Conservation (phyloP, 371 early-diverging fungal genomes). For the Lichtheimia ramosa region DNA sequence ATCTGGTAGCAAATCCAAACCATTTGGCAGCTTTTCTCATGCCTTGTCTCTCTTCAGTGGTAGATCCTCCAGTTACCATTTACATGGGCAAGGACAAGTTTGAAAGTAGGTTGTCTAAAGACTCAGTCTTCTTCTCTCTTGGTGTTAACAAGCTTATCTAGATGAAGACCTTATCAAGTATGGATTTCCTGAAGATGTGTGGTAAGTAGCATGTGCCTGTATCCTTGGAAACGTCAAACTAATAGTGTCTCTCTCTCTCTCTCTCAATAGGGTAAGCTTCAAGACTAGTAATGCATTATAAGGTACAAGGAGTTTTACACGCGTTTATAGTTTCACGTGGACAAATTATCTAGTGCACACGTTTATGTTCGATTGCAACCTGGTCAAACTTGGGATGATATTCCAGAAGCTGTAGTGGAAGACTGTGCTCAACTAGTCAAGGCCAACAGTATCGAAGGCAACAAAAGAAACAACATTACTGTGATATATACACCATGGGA, state of each 20-base stretch:
- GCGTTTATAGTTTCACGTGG: conserved; percentile 84
- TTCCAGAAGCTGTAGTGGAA: conserved; percentile 70
- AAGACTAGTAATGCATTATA: too few relatives aligned
- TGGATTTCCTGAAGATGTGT: conserved; percentile 92
- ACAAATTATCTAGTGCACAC: conserved; percentile 96
- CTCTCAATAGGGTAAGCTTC: too few relatives aligned
- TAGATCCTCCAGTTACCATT: conserved; percentile 77
- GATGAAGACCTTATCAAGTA: conserved; percentile 95
- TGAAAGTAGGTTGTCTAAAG: conserved; percentile 66
- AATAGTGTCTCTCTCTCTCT: too few relatives aligned
- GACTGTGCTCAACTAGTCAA: conserved; percentile 95
- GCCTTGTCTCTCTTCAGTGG: conserved; percentile 36
- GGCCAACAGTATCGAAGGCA: conserved; percentile 92
- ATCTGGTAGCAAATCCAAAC: background rate
- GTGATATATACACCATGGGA: conserved; percentile 96
- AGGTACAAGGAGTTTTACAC: background rate
- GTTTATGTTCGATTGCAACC: conserved; percentile 84
- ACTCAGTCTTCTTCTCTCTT: background rate
- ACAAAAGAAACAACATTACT: conserved; percentile 64
- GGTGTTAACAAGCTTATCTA: conserved; percentile 17
- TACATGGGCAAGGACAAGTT: conserved; percentile 98
- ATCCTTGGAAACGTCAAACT: background rate
- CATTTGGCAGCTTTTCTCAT: background rate
- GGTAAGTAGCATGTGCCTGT: conserved; percentile 51
- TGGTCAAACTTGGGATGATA: conserved; percentile 80